These are phyloP conservation scores for Marasmius fiardii DNA, from an alignment of 1,284 basidiomycete genomes.

Conservation along the genomic window DNA sequence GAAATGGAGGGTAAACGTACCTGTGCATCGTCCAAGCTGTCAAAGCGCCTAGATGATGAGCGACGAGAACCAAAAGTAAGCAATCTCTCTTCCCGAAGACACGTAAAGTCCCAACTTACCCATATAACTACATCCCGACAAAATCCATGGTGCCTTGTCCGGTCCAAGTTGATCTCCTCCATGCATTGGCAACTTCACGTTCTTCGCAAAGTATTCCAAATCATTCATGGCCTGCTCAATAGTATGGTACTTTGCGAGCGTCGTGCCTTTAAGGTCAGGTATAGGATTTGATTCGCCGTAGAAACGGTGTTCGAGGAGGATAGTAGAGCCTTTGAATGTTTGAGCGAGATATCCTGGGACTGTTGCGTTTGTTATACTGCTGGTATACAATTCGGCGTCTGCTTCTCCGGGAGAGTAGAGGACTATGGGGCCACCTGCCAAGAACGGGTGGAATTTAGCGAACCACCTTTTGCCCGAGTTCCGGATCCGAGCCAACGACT, in stretches of 20 bases:
- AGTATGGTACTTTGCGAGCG: slow-evolving; percentile 50
- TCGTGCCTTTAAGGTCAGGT: slow-evolving; percentile 56
- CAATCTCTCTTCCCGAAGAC: too few relatives aligned
- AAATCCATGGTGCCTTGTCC: slow-evolving; percentile 60
- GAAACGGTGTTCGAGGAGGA: slow-evolving; percentile 52
- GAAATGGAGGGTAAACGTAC: slow-evolving; percentile 30
- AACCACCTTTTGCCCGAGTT: too few relatives aligned
- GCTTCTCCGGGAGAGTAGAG: slow-evolving; percentile 48
- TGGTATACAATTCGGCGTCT: slow-evolving; percentile 41
- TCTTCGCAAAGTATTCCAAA: slow-evolving; percentile 66
- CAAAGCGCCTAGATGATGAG: slow-evolving; percentile 66
- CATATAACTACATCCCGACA: slow-evolving; percentile 13
- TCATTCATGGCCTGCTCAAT: slow-evolving; percentile 73
- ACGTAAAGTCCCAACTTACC: slow-evolving; percentile 26
- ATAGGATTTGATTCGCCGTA: slow-evolving; percentile 52
- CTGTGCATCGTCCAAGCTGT: slow-evolving; percentile 71
- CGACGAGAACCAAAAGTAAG: too few relatives aligned
- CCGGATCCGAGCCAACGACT: too few relatives aligned
- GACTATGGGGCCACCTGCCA: slow-evolving; percentile 70
- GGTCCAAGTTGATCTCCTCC: slow-evolving; percentile 56
- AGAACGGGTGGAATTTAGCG: background rate
- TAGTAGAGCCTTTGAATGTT: slow-evolving; percentile 56
- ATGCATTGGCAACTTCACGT: slow-evolving; percentile 63
- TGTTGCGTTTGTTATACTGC: slow-evolving; percentile 61
- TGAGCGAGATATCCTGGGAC: slow-evolving; percentile 68